phyloP scores from a whole-genome alignment of 768 basidiomycete species.

The Russula lepida region DNA sequence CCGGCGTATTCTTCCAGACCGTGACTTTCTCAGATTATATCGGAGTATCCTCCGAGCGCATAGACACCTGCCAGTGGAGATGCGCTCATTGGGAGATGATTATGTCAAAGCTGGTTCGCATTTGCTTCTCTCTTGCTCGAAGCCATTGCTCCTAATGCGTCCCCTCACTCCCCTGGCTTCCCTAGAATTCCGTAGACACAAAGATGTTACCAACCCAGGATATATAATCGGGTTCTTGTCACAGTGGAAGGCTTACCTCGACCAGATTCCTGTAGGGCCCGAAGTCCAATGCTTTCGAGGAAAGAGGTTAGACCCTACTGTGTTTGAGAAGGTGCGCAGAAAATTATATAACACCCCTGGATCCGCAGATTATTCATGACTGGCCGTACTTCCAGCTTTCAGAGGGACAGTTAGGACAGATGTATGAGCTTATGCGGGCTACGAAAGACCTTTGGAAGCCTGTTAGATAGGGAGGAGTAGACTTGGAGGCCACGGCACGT shows the following conservation, averaged over 20 bases:
- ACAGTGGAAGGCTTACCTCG: constrained; percentile 93
- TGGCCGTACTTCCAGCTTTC: constrained; percentile 55
- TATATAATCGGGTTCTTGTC: constrained; percentile 93
- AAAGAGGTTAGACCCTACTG: constrained; percentile 57
- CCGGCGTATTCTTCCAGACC: background rate
- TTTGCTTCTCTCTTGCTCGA: background rate
- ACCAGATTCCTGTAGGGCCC: constrained; percentile 47
- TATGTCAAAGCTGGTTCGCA: constrained; percentile 35
- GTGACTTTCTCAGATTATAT: constrained; percentile 30
- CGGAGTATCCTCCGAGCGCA: constrained; percentile 38
- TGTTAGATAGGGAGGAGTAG: constrained; percentile 24
- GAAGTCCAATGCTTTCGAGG: constrained; percentile 45
- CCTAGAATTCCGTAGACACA: constrained; percentile 85
- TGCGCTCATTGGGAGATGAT: constrained; percentile 40
- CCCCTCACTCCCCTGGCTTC: background rate
- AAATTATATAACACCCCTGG: background rate
- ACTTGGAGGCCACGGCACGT: background rate
- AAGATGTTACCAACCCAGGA: constrained; percentile 68
- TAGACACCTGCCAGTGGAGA: constrained; percentile 34
- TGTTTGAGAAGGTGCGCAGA: constrained; percentile 62
- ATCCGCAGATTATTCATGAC: background rate
- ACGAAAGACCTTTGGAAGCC: constrained; percentile 85
- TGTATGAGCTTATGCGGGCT: constrained; percentile 92
- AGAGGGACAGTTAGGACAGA: constrained; percentile 80
- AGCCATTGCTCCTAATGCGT: background rate